Evolutionary conservation across 352 stramenopile species (phyloP).

Genomic region (Hyaloperonospora brassicae): DNA sequence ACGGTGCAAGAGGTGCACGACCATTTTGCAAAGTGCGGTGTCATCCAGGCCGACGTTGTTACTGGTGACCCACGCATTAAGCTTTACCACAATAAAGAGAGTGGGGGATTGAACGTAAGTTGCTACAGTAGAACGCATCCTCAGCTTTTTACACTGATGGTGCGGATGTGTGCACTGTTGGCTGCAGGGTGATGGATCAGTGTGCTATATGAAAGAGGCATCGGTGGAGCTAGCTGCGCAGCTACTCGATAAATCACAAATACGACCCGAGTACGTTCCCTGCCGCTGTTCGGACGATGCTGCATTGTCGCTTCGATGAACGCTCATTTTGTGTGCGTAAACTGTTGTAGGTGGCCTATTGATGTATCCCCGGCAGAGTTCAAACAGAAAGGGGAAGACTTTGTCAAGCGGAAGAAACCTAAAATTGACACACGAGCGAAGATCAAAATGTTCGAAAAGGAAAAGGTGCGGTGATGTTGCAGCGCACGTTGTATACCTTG

Average conservation of each 20-base stretch:
- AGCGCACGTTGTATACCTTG: slow-evolving; percentile 5
- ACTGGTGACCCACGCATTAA: slow-evolving; percentile 93
- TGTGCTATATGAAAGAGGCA: slow-evolving; percentile 94
- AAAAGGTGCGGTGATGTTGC: slow-evolving; percentile 44
- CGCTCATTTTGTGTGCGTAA: not conserved
- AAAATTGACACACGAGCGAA: slow-evolving; percentile 80
- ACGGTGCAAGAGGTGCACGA: slow-evolving; percentile 88
- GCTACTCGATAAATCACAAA: slow-evolving; percentile 87
- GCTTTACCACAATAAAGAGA: slow-evolving; percentile 88
- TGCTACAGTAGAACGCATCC: not conserved
- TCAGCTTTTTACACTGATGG: not conserved
- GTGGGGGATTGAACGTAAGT: slow-evolving; percentile 83
- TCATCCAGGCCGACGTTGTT: slow-evolving; percentile 91
- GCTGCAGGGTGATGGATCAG: slow-evolving; percentile 86
- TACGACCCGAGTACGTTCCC: slow-evolving; percentile 62
- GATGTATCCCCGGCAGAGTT: slow-evolving; percentile 80
- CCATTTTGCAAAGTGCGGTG: slow-evolving; percentile 91
- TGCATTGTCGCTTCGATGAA: slow-evolving; percentile 15
- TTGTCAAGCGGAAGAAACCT: slow-evolving; percentile 69
- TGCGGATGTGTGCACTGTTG: not conserved
- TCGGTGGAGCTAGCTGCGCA: slow-evolving; percentile 92
- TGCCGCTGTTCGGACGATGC: slow-evolving; percentile 24
- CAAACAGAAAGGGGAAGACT: slow-evolving; percentile 79
- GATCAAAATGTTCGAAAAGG: slow-evolving; percentile 83
- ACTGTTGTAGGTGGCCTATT: slow-evolving; percentile 45